Conservation (phyloP, 768 basidiomycete genomes). For the Amanita subjunquillea region DNA sequence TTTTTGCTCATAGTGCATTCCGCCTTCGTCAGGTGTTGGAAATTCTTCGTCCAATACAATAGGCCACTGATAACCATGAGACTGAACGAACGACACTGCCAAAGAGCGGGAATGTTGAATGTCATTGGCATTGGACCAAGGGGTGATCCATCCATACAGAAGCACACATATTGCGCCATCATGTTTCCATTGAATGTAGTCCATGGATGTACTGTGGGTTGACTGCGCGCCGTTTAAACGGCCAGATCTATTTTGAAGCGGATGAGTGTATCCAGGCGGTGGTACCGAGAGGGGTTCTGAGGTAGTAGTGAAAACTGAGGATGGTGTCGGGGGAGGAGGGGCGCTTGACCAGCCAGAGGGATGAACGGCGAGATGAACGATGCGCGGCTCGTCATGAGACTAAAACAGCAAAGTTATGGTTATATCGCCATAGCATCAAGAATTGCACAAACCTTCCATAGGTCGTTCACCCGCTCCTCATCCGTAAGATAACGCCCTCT, state of each 20-base stretch:
- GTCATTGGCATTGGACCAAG: conserved; percentile 4
- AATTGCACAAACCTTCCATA: conserved; percentile 54
- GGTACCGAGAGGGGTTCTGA: conserved; percentile 4
- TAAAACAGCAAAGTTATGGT: conserved; percentile 17
- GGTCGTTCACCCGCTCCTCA: conserved; percentile 49
- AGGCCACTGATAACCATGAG: conserved; percentile 40
- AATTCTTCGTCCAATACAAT: conserved; percentile 35
- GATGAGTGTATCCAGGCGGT: neutral
- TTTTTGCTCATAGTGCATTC: conserved; percentile 29
- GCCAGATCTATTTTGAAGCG: neutral
- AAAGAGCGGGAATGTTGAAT: conserved; percentile 12
- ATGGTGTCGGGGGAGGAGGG: conserved; percentile 22
- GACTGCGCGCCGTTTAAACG: neutral
- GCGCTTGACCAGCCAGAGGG: conserved; percentile 64
- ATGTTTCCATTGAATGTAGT: conserved; percentile 31
- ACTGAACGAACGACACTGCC: conserved; percentile 25
- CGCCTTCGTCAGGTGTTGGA: conserved; percentile 26
- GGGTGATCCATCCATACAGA: conserved; percentile 7
- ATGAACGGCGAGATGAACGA: conserved; percentile 72
- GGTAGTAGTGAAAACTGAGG: neutral
- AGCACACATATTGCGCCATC: conserved; percentile 32
- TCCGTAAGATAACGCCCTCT: conserved; percentile 58
- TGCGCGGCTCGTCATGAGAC: conserved; percentile 45
- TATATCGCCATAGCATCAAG: conserved; percentile 7
- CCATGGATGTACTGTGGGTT: conserved; percentile 8